Percentiles rank a stretch among this genome's conserved stretches.
Evolutionary conservation across 2,329 filamentous ascomycete genomes (phyloP).

Genomic region (Xenoacremonium recifei): DNA sequence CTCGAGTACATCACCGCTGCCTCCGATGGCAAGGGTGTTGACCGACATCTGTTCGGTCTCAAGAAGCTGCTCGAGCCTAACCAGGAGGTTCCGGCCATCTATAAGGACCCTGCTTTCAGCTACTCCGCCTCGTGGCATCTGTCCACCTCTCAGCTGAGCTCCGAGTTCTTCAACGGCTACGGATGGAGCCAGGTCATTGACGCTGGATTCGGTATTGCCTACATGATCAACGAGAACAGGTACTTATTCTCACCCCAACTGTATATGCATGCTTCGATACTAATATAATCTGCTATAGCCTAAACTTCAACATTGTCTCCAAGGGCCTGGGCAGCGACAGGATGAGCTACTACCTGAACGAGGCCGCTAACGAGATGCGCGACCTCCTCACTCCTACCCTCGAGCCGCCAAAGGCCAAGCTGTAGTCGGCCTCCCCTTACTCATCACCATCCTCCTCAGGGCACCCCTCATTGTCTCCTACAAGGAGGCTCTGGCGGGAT

Average conservation of each 20-base stretch:
- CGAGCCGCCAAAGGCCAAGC: constrained; percentile 79
- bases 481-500: no score
- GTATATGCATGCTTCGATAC: no score
- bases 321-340: constrained; percentile 87
- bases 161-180: constrained; percentile 98
- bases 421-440: no score
- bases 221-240: constrained; percentile 99
- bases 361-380: constrained; percentile 86
- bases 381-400: constrained; percentile 81
- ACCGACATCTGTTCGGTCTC: constrained; percentile 94
- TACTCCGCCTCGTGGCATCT: constrained; percentile 91
- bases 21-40: constrained; percentile 88
- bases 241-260: constrained; percentile 32
- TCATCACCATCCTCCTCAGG: no score
- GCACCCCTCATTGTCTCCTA: no score
- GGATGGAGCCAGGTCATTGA: constrained; percentile 98
- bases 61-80: constrained; percentile 84
- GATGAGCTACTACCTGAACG: constrained; percentile 95
- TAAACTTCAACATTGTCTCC: constrained; percentile 97
- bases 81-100: constrained; percentile 79
- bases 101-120: constrained; percentile 78
- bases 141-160: constrained; percentile 84
- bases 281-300: constrained; percentile 47
- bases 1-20: constrained; percentile 89
- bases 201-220: constrained; percentile 93